These are phyloP conservation scores for Cadophora sp. DNA, from an alignment of 2,329 filamentous ascomycete species.

Conservation along the genomic window DNA sequence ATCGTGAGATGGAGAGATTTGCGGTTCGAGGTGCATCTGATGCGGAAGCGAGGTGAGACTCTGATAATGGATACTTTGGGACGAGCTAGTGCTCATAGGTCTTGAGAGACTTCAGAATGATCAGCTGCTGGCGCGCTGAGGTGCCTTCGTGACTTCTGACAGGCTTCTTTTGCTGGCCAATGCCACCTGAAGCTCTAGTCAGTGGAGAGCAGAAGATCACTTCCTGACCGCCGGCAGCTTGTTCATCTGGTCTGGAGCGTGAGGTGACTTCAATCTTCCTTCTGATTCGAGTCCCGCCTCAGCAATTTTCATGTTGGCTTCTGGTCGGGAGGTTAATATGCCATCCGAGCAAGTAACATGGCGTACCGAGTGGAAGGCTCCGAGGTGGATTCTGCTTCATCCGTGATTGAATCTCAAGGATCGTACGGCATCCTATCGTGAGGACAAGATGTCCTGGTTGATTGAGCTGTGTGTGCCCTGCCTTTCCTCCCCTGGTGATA, in stretches of 20 bases:
- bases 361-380: conserved; percentile 13
- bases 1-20: conserved; percentile 3
- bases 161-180: not conserved
- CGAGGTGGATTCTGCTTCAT: not conserved
- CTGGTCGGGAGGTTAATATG: not conserved
- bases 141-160: not conserved
- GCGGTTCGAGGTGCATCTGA: conserved; percentile 8
- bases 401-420: conserved; percentile 7
- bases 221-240: not conserved
- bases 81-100: conserved; percentile 1
- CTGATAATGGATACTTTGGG: not conserved
- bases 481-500: not conserved
- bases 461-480: not conserved
- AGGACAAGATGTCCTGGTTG: not conserved
- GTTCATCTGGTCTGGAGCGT: not conserved
- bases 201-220: not conserved
- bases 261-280: no score
- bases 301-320: not conserved
- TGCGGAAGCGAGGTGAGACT: not conserved
- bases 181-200: not conserved
- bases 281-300: not conserved
- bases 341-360: conserved; percentile 5
- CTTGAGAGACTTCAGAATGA: not conserved
- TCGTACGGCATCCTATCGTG: not conserved
- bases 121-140: conserved; percentile 1